These are phyloP conservation scores for Dioscorea zingiberensis DNA, from an alignment of 106 monocot species.

Conservation along the genomic window DNA sequence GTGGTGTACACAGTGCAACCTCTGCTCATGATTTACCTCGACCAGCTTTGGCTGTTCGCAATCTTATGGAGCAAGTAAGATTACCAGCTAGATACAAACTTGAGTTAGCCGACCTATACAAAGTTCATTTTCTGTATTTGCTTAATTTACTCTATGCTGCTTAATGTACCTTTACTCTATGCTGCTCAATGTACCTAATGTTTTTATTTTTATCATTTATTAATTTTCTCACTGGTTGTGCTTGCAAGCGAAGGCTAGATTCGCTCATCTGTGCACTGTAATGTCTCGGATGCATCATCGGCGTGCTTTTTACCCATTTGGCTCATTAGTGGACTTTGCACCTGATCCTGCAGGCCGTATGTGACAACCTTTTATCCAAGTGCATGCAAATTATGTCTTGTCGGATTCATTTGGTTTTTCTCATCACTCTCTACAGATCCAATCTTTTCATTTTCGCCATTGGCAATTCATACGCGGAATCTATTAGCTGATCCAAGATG, in stretches of 20 bases:
- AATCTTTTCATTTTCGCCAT: slow-evolving; percentile 87
- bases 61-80: slow-evolving; percentile 92
- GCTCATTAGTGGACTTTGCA: slow-evolving; percentile 95
- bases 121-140: background rate
- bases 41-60: slow-evolving; percentile 93
- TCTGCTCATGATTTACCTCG: slow-evolving; percentile 85
- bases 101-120: no score
- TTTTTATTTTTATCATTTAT: background rate
- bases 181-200: background rate
- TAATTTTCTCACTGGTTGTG: background rate
- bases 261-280: slow-evolving; percentile 88
- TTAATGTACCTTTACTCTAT: background rate
- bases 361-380: slow-evolving; percentile 4
- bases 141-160: background rate
- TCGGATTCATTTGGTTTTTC: background rate
- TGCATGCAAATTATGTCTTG: background rate
- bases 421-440: slow-evolving; percentile 52
- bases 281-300: slow-evolving; percentile 97
- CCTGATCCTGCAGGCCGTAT: slow-evolving; percentile 85
- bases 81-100: background rate
- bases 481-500: slow-evolving; percentile 88
- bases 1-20: slow-evolving; percentile 96
- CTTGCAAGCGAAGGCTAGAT: slow-evolving; percentile 54
- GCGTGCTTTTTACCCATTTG: slow-evolving; percentile 90
- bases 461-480: slow-evolving; percentile 96